A percentile compares a stretch with the other conserved stretches of the same genome.
These are phyloP conservation scores for Thermochaetoides dissita DNA, from an alignment of 2,329 filamentous ascomycete genomes.

Conservation along the genomic window DNA sequence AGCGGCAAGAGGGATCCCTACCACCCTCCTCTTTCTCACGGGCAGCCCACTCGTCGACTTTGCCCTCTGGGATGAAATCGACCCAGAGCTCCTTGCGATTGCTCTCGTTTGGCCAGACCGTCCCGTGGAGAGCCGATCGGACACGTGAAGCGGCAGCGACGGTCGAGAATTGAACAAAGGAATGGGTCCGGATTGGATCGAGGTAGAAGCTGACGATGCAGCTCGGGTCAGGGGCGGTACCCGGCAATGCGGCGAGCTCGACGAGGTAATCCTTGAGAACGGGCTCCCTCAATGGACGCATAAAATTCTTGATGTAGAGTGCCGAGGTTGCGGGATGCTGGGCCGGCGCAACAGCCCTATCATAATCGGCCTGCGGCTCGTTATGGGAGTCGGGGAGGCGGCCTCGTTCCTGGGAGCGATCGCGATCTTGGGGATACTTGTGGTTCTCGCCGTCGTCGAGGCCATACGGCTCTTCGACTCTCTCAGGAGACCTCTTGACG, in stretches of 20 bases:
- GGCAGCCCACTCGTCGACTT: conserved; percentile 59
- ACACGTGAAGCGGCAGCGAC: conserved; percentile 61
- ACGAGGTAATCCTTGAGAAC: conserved; percentile 56
- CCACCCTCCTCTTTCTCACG: conserved; percentile 41
- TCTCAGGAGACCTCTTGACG: not conserved
- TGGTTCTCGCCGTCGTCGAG: not conserved
- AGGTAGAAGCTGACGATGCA: conserved; percentile 59
- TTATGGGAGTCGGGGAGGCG: not conserved
- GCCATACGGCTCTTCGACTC: too few species aligned
- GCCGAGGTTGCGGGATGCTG: conserved; percentile 60
- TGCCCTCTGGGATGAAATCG: conserved; percentile 73
- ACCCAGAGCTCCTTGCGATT: conserved; percentile 74
- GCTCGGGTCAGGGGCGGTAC: conserved; percentile 34
- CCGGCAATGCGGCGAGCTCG: conserved; percentile 49
- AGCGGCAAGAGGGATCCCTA: conserved; percentile 33
- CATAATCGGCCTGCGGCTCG: conserved; percentile 5
- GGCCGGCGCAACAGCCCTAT: conserved; percentile 33
- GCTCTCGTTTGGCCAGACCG: conserved; percentile 75
- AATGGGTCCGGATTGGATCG: conserved; percentile 77
- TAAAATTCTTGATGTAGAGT: conserved; percentile 80
- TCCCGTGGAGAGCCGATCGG: conserved; percentile 60
- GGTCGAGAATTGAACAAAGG: conserved; percentile 60
- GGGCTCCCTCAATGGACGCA: conserved; percentile 64
- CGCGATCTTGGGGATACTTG: not conserved
- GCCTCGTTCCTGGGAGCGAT: conserved; percentile 1